These are phyloP conservation scores for Hypoxylon fuscum DNA, from an alignment of 495 filamentous ascomycete genomes.

Conservation along the genomic window DNA sequence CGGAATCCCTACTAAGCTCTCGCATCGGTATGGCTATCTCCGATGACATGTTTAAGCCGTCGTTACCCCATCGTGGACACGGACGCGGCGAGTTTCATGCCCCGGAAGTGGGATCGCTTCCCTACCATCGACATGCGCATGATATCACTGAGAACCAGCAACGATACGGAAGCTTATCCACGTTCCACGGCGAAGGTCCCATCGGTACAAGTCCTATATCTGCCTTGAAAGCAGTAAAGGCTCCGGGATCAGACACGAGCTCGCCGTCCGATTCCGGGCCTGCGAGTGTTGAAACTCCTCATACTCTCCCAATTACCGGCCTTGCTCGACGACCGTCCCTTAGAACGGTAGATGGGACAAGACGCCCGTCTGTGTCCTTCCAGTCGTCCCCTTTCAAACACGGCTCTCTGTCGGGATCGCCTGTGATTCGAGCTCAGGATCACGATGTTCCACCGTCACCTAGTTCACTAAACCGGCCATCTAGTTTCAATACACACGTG, in stretches of 20 bases:
- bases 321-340: conserved; percentile 48
- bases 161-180: conserved; percentile 92
- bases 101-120: conserved; percentile 78
- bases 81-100: conserved; percentile 51
- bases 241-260: conserved; percentile 64
- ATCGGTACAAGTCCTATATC: conserved; percentile 86
- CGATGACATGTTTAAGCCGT: conserved; percentile 84
- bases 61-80: conserved; percentile 58
- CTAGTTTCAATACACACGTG: conserved; percentile 66
- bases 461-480: conserved; percentile 61
- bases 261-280: conserved; percentile 72
- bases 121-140: conserved; percentile 57
- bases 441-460: conserved; percentile 65
- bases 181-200: conserved; percentile 84
- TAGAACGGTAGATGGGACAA: conserved; percentile 51
- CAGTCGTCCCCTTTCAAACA: conserved; percentile 86
- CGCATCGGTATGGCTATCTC: conserved; percentile 89
- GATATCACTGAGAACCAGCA: conserved; percentile 72
- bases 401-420: conserved; percentile 91
- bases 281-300: conserved; percentile 53
- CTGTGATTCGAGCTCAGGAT: conserved; percentile 55
- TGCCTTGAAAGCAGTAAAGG: conserved; percentile 74
- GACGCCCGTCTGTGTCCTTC: conserved; percentile 88
- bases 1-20: conserved; percentile 91
- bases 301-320: conserved; percentile 56